These are phyloP conservation scores for Daedaleopsis nitida DNA, from an alignment of 768 basidiomycete species.

Conservation along the genomic window DNA sequence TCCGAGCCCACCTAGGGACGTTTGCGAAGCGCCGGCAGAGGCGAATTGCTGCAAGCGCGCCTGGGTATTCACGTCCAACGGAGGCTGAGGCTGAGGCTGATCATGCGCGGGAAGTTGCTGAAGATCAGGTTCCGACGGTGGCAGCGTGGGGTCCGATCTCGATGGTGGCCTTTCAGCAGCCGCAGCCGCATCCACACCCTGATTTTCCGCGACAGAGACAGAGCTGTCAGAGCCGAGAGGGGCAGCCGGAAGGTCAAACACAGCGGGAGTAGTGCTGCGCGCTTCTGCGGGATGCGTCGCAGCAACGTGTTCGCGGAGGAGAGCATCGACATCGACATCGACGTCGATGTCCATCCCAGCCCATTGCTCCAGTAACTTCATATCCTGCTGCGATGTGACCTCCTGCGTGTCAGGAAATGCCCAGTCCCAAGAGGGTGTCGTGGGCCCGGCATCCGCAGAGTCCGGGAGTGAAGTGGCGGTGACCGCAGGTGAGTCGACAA, in stretches of 20 bases:
- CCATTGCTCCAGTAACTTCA: slow-evolving; percentile 15
- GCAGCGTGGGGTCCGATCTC: no score
- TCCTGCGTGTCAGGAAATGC: slow-evolving; percentile 19
- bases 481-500: slow-evolving; percentile 27
- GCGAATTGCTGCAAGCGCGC: no score
- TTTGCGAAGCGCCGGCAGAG: no score
- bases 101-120: no score
- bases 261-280: neutral
- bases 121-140: no score
- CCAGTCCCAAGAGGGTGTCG: slow-evolving; percentile 29
- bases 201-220: neutral
- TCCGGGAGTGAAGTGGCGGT: slow-evolving; percentile 25
- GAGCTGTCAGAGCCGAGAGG: neutral
- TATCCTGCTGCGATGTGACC: slow-evolving; percentile 2
- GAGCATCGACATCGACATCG: neutral
- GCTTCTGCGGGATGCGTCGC: neutral
- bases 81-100: neutral
- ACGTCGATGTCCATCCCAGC: slow-evolving; percentile 18
- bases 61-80: neutral
- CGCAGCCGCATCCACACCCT: neutral
- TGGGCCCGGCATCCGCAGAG: slow-evolving; percentile 21
- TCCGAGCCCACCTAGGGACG: no score
- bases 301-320: neutral
- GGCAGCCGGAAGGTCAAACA: neutral
- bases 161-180: no score